phyloP scores from a whole-genome alignment of 192 early-diverging fungal species.

The Coemansia asiatica region DNA sequence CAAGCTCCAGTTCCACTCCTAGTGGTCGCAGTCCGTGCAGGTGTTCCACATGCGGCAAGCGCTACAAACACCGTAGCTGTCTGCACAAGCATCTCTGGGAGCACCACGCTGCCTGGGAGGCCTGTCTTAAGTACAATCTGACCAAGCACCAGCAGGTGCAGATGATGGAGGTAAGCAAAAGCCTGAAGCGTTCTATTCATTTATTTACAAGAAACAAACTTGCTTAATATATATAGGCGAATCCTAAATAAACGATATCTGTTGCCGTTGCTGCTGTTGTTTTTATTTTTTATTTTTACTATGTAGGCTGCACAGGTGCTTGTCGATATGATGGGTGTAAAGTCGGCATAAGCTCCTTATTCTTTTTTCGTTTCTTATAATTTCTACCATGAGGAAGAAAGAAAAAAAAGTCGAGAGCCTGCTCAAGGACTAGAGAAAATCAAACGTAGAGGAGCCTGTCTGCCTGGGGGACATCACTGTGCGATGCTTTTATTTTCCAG shows the following conservation, averaged over 20 bases:
- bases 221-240: not conserved
- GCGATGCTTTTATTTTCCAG: not conserved
- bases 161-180: conserved; percentile 62
- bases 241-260: not conserved
- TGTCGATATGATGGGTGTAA: conserved; percentile 54
- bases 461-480: not conserved
- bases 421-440: not conserved
- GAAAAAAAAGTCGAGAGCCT: not conserved
- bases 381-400: not conserved
- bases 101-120: conserved; percentile 64
- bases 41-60: conserved; percentile 61
- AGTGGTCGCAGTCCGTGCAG: conserved; percentile 50
- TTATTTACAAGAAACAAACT: not conserved
- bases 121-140: conserved; percentile 63
- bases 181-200: not conserved
- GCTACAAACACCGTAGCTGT: conserved; percentile 64
- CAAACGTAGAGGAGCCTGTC: not conserved
- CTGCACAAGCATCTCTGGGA: conserved; percentile 64
- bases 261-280: not conserved
- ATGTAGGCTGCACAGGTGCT: conserved; percentile 57
- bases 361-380: conserved; percentile 1
- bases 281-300: not conserved
- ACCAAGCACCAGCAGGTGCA: conserved; percentile 68
- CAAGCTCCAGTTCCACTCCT: conserved; percentile 52
- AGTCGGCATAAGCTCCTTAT: conserved; percentile 21